Evolutionary conservation across 305 asterid species (phyloP).

Genomic region (Nicotiana rustica): DNA sequence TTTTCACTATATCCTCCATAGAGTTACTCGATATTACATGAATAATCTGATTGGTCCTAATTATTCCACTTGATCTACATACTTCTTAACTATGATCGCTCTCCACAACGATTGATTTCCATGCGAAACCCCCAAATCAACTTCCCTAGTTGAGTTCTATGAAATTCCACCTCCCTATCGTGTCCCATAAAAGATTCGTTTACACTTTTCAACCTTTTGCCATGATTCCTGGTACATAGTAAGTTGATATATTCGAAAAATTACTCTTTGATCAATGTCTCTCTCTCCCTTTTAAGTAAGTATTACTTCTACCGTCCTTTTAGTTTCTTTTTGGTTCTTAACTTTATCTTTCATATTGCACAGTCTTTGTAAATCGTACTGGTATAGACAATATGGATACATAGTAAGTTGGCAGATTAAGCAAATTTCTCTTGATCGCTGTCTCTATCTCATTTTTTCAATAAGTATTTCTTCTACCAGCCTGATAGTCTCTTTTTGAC

Average conservation of each 20-base stretch:
- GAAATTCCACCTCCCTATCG: neutral
- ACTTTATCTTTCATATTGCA: too few species aligned
- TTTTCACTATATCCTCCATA: neutral
- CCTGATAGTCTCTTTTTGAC: neutral
- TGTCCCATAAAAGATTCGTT: neutral
- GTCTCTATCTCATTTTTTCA: neutral
- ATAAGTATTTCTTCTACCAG: neutral
- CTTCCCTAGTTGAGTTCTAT: neutral
- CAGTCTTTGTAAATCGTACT: too few species aligned
- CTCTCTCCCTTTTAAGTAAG: neutral
- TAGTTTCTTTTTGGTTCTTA: neutral
- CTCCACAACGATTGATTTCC: neutral
- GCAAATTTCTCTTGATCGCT: neutral
- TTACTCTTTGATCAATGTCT: neutral
- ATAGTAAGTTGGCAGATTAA: neutral
- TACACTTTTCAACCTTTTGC: neutral
- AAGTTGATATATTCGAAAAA: neutral
- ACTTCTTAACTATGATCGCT: neutral
- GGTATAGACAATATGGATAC: too few species aligned
- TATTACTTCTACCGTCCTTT: neutral
- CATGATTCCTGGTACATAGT: neutral
- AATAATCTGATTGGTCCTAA: neutral
- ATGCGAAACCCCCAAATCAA: neutral
- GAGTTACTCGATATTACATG: neutral
- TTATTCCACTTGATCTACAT: neutral